Base-by-base conservation (phyloP, 2,329 filamentous ascomycete species). In the Aspergillus niger region DNA sequence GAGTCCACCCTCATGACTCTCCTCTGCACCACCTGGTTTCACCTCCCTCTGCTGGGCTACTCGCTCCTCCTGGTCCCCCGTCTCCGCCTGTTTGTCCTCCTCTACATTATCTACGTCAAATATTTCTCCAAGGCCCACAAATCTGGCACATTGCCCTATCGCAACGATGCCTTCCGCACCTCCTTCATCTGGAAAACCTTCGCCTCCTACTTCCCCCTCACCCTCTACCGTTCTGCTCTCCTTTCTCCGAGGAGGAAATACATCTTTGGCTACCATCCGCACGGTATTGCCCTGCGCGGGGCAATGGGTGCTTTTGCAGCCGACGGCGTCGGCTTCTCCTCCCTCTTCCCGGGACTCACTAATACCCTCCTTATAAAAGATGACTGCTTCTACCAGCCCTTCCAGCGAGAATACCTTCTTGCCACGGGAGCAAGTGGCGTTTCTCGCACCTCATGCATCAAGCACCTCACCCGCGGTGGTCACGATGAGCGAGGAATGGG, bases 211-310 rank as follows among this genome's bases (percentile, higher is more conserved):
- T 96, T 92, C 72, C 92, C 92, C 1, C 89, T 91, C 43, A 84
- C 84, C 55, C 82, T 96, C 11, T 91, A 96, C 79, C 90, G 92
- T 68, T 92, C 89, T 1, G 82, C 87, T 63, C 84, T 89, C 54
- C 84, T 96, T 5, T 84, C 89, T n/a, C 83, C 91, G 0, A 89
- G 86, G 2, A 82, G 90, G 63, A 93, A 92, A 74, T 96, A 96
- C 78, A 90, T 96, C 64, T 90, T 96, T 68, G 91, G 91, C 30
- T 96, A 96, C 73, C 92, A 96, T 69, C 92, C 92, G 0, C 92
- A 96, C 71, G 91, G 92, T 30, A 94, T 96, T 75, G 95, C 96
- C 69, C 91, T 89, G 7, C 90, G 95, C 63, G 92, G 92, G 15
- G 91, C 91, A 0, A 92, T 91, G 76, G 89, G 86, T 2, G 89